Conservation (phyloP, 148 eudicot species). For the Rhododendron griersonianum region DNA sequence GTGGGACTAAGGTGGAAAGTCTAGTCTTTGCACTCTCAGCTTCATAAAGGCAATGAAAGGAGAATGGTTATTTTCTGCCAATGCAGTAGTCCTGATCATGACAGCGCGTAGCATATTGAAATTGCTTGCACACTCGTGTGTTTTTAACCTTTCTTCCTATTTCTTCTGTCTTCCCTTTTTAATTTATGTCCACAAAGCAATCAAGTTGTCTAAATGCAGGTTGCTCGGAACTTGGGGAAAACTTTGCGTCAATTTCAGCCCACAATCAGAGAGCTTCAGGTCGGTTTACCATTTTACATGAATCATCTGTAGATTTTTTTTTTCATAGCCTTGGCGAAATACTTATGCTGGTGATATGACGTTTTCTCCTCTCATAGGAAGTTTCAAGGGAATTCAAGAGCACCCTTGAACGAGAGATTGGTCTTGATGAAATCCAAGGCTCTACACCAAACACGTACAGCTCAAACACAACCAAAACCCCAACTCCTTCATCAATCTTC, state of each 20-base stretch:
- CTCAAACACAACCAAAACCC: slow-evolving; percentile 29
- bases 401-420: slow-evolving; percentile 86
- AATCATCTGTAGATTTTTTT: neutral
- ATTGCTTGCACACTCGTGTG: neutral
- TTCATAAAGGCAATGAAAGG: neutral
- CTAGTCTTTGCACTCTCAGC: neutral
- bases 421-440: slow-evolving; percentile 71
- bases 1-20: neutral
- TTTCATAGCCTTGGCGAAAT: neutral
- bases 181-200: neutral
- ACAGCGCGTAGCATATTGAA: neutral
- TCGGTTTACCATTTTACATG: slow-evolving; percentile 7
- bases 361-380: slow-evolving; percentile 37
- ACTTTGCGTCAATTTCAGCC: slow-evolving; percentile 92
- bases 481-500: slow-evolving; percentile 27
- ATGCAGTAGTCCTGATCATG: neutral
- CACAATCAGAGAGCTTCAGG: slow-evolving; percentile 95
- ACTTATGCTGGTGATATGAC: neutral
- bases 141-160: neutral
- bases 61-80: neutral
- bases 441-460: slow-evolving; percentile 29
- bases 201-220: slow-evolving; percentile 42
- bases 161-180: neutral
- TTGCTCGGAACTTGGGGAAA: slow-evolving; percentile 82
- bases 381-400: slow-evolving; percentile 96